A percentile compares a stretch with the other conserved stretches of the same genome.
Evolutionary conservation across 1,139 yeast species (phyloP).

Genomic region (Debaryomyces subglobosus): DNA sequence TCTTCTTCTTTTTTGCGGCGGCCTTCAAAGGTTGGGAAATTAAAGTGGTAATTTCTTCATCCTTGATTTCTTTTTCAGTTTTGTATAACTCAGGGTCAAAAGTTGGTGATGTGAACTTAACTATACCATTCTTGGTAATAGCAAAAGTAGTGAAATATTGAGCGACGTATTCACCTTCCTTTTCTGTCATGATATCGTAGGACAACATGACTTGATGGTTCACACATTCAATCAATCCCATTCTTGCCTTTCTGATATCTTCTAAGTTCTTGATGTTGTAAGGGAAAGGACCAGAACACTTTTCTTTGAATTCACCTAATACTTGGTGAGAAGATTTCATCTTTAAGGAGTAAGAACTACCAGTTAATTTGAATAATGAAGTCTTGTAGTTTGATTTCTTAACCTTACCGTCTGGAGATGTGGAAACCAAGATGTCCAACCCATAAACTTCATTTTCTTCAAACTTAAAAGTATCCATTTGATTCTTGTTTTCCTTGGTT

Average conservation of each 20-base stretch:
- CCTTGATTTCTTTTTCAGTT: slow-evolving; percentile 60
- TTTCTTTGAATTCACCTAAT: slow-evolving; percentile 64
- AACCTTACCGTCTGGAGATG: slow-evolving; percentile 72
- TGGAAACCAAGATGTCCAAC: slow-evolving; percentile 68
- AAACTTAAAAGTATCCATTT: slow-evolving; percentile 65
- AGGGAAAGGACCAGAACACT: slow-evolving; percentile 72
- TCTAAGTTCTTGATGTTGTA: slow-evolving; percentile 67
- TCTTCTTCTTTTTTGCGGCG: slow-evolving; percentile 56
- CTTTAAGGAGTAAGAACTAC: slow-evolving; percentile 68
- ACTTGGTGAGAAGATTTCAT: slow-evolving; percentile 73
- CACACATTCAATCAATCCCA: slow-evolving; percentile 75
- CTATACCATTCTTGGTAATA: slow-evolving; percentile 71
- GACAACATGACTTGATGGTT: slow-evolving; percentile 71
- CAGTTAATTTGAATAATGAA: slow-evolving; percentile 74
- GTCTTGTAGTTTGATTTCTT: slow-evolving; percentile 63
- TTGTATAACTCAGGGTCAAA: slow-evolving; percentile 53
- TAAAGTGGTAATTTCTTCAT: slow-evolving; percentile 53
- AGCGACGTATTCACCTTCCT: slow-evolving; percentile 68
- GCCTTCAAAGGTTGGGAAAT: slow-evolving; percentile 59
- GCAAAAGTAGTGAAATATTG: slow-evolving; percentile 81
- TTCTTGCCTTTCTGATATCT: slow-evolving; percentile 72
- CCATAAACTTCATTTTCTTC: slow-evolving; percentile 83
- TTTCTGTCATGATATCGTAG: slow-evolving; percentile 71
- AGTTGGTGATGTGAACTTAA: slow-evolving; percentile 65
- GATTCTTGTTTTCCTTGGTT: slow-evolving; percentile 63